These are phyloP conservation scores for Suillus sp. DNA, from an alignment of 768 basidiomycete species.

Conservation along the genomic window DNA sequence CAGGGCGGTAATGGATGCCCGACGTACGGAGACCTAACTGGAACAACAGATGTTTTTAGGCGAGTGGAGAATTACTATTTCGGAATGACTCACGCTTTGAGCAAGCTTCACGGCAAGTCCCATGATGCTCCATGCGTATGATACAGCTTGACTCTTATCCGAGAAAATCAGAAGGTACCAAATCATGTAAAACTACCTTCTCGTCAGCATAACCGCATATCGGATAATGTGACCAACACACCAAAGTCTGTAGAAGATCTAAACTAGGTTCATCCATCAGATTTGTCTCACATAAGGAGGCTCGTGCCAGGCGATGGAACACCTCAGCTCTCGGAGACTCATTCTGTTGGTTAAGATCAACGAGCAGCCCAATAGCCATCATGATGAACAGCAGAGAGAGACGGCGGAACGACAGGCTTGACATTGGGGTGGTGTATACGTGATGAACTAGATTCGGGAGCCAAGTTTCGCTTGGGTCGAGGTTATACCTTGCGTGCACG, in stretches of 20 bases:
- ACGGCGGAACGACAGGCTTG: slow-evolving; percentile 64
- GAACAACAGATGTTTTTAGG: slow-evolving; percentile 15
- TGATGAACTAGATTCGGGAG: slow-evolving; percentile 69
- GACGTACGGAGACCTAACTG: slow-evolving; percentile 70
- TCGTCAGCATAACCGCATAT: slow-evolving; percentile 33
- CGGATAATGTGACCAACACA: slow-evolving; percentile 32
- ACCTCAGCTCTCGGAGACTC: slow-evolving; percentile 62
- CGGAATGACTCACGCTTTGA: slow-evolving; percentile 56
- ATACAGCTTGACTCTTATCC: slow-evolving; percentile 70
- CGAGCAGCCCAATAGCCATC: slow-evolving; percentile 70
- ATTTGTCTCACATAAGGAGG: slow-evolving; percentile 71
- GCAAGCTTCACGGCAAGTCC: slow-evolving; percentile 74
- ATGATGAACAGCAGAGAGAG: slow-evolving; percentile 71
- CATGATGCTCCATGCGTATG: slow-evolving; percentile 77
- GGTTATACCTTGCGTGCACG: slow-evolving; percentile 52
- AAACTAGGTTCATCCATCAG: slow-evolving; percentile 77
- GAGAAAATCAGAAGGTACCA: slow-evolving; percentile 77
- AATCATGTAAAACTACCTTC: slow-evolving; percentile 66
- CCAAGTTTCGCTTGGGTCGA: slow-evolving; percentile 71
- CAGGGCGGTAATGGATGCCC: slow-evolving; percentile 14
- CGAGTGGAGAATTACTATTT: slow-evolving; percentile 7
- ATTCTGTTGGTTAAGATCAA: slow-evolving; percentile 58
- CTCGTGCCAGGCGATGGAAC: slow-evolving; percentile 67
- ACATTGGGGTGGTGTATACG: slow-evolving; percentile 61
- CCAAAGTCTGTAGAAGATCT: slow-evolving; percentile 68